These are phyloP conservation scores for Leavenworthia alabamica DNA, from an alignment of 345 rosid species.

Conservation along the genomic window DNA sequence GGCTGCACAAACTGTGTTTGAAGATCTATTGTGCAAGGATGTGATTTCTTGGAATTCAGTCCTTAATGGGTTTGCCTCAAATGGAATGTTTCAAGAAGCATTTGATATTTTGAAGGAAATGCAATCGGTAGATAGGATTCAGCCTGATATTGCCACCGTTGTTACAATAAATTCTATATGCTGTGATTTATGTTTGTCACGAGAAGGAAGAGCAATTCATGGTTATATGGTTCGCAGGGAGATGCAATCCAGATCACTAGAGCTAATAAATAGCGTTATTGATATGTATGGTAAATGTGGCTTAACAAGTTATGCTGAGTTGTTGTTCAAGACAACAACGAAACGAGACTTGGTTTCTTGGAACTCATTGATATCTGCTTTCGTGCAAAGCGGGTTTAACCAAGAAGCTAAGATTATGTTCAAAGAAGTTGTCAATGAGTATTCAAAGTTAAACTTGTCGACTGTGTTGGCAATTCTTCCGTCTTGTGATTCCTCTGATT, in stretches of 20 bases:
- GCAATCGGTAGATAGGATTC: slow-evolving; percentile 29
- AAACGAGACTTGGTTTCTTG: slow-evolving; percentile 42
- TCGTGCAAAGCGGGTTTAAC: slow-evolving; percentile 23
- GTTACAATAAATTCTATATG: slow-evolving; percentile 37
- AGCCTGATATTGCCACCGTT: slow-evolving; percentile 40
- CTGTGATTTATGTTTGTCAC: slow-evolving; percentile 33
- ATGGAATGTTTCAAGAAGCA: slow-evolving; percentile 39
- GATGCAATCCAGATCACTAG: slow-evolving; percentile 22
- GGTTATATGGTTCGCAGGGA: slow-evolving; percentile 38
- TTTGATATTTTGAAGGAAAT: slow-evolving; percentile 38
- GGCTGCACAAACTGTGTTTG: slow-evolving; percentile 39
- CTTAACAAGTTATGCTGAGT: slow-evolving; percentile 28
- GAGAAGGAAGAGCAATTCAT: slow-evolving; percentile 45
- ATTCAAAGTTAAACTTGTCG: slow-evolving; percentile 30
- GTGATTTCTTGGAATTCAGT: slow-evolving; percentile 51
- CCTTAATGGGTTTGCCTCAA: slow-evolving; percentile 43
- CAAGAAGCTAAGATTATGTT: slow-evolving; percentile 37
- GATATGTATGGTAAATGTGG: slow-evolving; percentile 44
- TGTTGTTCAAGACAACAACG: slow-evolving; percentile 31
- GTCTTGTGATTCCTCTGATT: slow-evolving; percentile 37
- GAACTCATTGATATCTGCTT: slow-evolving; percentile 47
- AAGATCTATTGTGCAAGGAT: slow-evolving; percentile 32
- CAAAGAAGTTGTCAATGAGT: slow-evolving; percentile 31
- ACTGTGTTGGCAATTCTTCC: slow-evolving; percentile 47
- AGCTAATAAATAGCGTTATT: slow-evolving; percentile 40